Percentiles rank a stretch among this genome's conserved stretches.
Evolutionary conservation across 495 filamentous ascomycete species (phyloP).

Genomic region (Aspergillus ellipticus): DNA sequence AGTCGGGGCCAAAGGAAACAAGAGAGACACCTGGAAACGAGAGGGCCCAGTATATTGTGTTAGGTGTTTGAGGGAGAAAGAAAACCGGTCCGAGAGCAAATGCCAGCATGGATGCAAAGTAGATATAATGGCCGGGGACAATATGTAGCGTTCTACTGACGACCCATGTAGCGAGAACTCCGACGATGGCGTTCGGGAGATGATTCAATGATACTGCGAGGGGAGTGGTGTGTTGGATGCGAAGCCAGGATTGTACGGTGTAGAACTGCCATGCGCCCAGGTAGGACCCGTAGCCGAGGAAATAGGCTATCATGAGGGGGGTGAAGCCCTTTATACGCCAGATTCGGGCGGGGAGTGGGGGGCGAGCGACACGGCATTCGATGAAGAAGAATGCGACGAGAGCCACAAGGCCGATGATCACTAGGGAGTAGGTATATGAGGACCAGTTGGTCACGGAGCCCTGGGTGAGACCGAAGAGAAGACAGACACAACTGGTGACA

Average conservation of each 20-base stretch:
- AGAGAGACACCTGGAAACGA: slow-evolving; percentile 27
- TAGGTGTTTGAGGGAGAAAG: slow-evolving; percentile 30
- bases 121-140: slow-evolving; percentile 48
- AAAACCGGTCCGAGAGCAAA: slow-evolving; percentile 31
- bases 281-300: slow-evolving; percentile 45
- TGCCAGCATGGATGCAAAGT: slow-evolving; percentile 32
- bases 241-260: slow-evolving; percentile 49
- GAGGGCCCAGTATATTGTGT: slow-evolving; percentile 30
- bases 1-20: slow-evolving; percentile 33
- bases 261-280: slow-evolving; percentile 51
- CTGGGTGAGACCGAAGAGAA: slow-evolving; percentile 33
- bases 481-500: slow-evolving; percentile 24
- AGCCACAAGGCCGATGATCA: slow-evolving; percentile 23
- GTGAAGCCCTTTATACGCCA: slow-evolving; percentile 44
- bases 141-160: slow-evolving; percentile 43
- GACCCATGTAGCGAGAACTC: slow-evolving; percentile 19
- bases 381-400: slow-evolving; percentile 25
- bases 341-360: slow-evolving; percentile 29
- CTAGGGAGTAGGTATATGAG: slow-evolving; percentile 26
- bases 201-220: slow-evolving; percentile 41
- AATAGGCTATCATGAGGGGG: slow-evolving; percentile 45
- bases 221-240: slow-evolving; percentile 36
- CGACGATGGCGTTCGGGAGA: slow-evolving; percentile 39
- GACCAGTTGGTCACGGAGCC: slow-evolving; percentile 27
- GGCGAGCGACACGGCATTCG: slow-evolving; percentile 24